Conservation (phyloP, 2,329 filamentous ascomycete genomes). For the Cladophialophora bantiana region DNA sequence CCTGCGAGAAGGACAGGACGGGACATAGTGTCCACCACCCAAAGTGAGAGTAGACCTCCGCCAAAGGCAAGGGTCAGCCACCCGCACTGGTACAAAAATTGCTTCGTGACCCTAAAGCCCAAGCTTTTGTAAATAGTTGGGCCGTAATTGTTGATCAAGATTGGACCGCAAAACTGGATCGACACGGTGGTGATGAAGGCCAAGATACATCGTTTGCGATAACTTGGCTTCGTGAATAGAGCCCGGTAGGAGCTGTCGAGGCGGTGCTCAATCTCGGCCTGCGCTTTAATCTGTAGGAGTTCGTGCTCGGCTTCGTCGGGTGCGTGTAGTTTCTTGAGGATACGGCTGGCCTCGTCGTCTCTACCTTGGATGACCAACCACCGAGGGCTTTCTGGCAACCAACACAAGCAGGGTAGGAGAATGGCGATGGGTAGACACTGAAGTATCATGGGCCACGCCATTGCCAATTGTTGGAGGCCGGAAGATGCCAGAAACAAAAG, state of each 20-base stretch:
- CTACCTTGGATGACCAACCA: slow-evolving; percentile 65
- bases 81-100: slow-evolving; percentile 25
- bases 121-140: slow-evolving; percentile 23
- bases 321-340: slow-evolving; percentile 18
- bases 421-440: slow-evolving; percentile 24
- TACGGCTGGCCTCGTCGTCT: slow-evolving; percentile 58
- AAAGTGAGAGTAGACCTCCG: slow-evolving; percentile 5
- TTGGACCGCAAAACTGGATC: slow-evolving; percentile 51
- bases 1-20: slow-evolving; percentile 17
- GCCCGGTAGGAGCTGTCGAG: slow-evolving; percentile 29
- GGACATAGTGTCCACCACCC: slow-evolving; percentile 23
- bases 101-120: slow-evolving; percentile 23
- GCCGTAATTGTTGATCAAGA: slow-evolving; percentile 47
- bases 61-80: slow-evolving; percentile 23
- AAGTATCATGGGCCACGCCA: slow-evolving; percentile 27
- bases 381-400: slow-evolving; percentile 64
- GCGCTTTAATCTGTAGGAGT: slow-evolving; percentile 19
- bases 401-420: slow-evolving; percentile 47
- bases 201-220: slow-evolving; percentile 32
- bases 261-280: slow-evolving; percentile 20
- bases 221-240: slow-evolving; percentile 31
- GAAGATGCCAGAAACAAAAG: slow-evolving; percentile 31
- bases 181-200: slow-evolving; percentile 24
- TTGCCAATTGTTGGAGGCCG: slow-evolving; percentile 26
- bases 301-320: slow-evolving; percentile 22